These are phyloP conservation scores for Clarireedia paspali DNA, from an alignment of 2,329 filamentous ascomycete species.

Conservation along the genomic window DNA sequence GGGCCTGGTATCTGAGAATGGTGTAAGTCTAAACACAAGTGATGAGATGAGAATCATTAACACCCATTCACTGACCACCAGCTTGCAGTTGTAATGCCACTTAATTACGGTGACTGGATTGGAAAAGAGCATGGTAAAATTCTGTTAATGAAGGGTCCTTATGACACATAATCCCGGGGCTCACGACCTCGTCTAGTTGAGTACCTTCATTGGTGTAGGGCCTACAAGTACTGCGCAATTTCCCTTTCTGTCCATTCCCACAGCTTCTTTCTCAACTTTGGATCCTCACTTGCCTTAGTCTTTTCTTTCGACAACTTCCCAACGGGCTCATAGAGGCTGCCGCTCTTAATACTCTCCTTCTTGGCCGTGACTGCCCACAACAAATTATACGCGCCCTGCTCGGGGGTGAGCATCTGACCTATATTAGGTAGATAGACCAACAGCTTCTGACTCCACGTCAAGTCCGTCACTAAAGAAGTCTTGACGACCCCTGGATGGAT, in stretches of 20 bases:
- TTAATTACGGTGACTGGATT: no score
- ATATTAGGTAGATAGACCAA: neutral
- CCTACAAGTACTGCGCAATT: neutral
- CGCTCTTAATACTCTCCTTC: neutral
- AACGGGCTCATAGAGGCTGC: neutral
- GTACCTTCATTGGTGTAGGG: neutral
- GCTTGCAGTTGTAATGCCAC: no score
- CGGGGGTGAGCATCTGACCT: neutral
- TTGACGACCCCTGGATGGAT: neutral
- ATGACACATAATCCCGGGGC: no score
- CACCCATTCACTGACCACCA: no score
- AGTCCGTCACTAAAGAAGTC: neutral
- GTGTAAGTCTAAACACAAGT: no score
- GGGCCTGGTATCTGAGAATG: no score
- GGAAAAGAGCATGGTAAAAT: no score
- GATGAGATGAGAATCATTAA: no score
- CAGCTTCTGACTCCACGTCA: neutral
- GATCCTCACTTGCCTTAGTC: neutral
- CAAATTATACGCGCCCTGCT: neutral
- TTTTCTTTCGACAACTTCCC: neutral
- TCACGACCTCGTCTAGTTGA: no score
- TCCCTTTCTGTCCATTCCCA: neutral
- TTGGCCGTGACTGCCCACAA: neutral
- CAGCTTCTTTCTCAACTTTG: neutral
- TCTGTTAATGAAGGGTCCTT: no score